Evolutionary conservation across 495 filamentous ascomycete genomes (phyloP), one percentile per base, ranked within the genome.

Genomic region (Daldinia bambusicola): DNA sequence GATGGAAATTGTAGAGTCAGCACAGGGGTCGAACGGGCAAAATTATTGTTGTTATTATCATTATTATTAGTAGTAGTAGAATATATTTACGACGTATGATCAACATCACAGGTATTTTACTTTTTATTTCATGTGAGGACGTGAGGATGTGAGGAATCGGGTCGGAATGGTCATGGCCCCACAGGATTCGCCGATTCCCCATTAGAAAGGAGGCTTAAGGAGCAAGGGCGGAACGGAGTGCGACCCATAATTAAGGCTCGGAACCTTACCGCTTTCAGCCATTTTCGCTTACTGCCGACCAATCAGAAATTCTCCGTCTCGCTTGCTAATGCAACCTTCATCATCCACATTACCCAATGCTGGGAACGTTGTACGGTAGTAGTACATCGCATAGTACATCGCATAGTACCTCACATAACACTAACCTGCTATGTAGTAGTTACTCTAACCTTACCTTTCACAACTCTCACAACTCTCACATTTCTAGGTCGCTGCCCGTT

Each of bases 291-390:
- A 81, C 41, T 60, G n/a, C 26, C 52, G 63, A 55, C 82, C 82
- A 84, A 84, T 84, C 75, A 83, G 57, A 67, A 76, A 79, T 69
- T 77, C 70, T 50, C 81, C 78, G 80, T 58, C 79, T 84, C 81
- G 82, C 81, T 84, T 83, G 69, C 63, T 69, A 60, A 69, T 74
- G 75, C 77, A 71, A 76, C 71, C 71, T 63, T 45, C 45, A 43
- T 43, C 50, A 57, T 43, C 58, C 45, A 50, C 58, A 30, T 48
- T 22, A 40, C 41, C 13, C 32, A 50, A 59, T 55, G 51, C 16
- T 18, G 20, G 22, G 51, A 30, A 56, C 31, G 26, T 32, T 14
- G 12, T 22, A 31, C 51, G 16, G 32, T 32, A 50, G 45, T 18
- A 48, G 16, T 20, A 48, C 16, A 50, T 18, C 1, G 7, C n/a